Evolutionary conservation across 192 early-diverging fungal genomes (phyloP), one percentile per base, ranked within the genome.

Genomic region (Dimargaris cristalligena): DNA sequence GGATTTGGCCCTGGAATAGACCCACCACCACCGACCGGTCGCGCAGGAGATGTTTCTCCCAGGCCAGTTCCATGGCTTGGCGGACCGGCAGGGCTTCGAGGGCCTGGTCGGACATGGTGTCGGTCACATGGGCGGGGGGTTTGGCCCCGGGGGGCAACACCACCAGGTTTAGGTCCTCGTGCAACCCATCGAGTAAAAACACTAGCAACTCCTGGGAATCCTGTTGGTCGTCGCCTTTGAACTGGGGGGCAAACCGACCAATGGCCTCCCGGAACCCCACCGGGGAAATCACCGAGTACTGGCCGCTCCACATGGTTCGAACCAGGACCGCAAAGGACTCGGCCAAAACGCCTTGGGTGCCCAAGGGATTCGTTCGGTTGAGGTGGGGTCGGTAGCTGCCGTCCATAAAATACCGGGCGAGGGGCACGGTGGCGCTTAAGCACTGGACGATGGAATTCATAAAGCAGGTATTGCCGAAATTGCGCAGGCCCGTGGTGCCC

Each of bases 181-280:
- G 94, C 20, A 99, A 64, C 0, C 82, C 74, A 74, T 97, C 91
- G 28, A 97, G 66, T 54, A 99, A 66, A 64, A 89, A 97, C 3
- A 80, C 74, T 13, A 95, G 73, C 71, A 99, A 97, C 71, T 97
- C 94, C 64, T 99, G 95, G 0, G 87, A 87, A 71, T 99, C 95
- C 31, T 99, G 91, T 66, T 99, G 95, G 52, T 96, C 90, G 48
- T 78, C 83, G 6, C 88, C 88, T 34, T 74, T 75, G 67, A 94
- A 99, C 62, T 90, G 85, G 6, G 81, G 78, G 34, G 86, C 84
- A 67, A 83, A 85, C 33, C 77, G 70, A 16, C 80, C 80, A 14
- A 98, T 75, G 0, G 79, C 78, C 34, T 81, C 65, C 41, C 91
- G 81, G 67, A 96, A 94, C 22, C 74, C 68, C 0, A 76, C 75